Conservation (phyloP, 345 rosid genomes). For the Sonneratia caseolaris region DNA sequence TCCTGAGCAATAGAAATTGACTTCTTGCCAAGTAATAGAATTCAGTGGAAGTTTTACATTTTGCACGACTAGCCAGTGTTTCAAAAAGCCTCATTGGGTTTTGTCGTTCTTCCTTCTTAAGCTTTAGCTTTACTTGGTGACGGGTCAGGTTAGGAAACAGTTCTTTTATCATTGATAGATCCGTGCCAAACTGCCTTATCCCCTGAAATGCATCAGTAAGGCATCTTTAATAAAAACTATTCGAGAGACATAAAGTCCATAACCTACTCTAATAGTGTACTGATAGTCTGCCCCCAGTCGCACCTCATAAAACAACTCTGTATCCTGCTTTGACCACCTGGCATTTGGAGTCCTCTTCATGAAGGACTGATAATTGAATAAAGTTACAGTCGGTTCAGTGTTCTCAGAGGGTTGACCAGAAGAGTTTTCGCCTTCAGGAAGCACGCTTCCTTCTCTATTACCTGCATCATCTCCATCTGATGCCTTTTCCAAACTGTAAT, state of each 20-base stretch:
- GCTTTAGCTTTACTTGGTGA: constrained; percentile 62
- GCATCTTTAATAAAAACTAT: not conserved
- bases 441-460: constrained; percentile 26
- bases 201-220: constrained; percentile 30
- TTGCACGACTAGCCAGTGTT: constrained; percentile 44
- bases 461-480: constrained; percentile 25
- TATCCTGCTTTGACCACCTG: constrained; percentile 80
- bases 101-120: constrained; percentile 67
- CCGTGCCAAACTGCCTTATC: constrained; percentile 65
- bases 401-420: constrained; percentile 13
- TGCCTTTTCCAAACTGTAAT: constrained; percentile 29
- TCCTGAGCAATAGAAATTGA: not conserved
- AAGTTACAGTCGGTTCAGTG: constrained; percentile 12
- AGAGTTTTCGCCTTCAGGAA: constrained; percentile 22
- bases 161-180: constrained; percentile 61
- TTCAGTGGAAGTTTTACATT: constrained; percentile 26
- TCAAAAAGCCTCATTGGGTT: constrained; percentile 49
- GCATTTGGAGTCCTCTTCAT: constrained; percentile 50
- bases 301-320: constrained; percentile 77
- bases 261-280: not conserved
- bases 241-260: not conserved
- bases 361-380: constrained; percentile 56
- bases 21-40: not conserved
- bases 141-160: constrained; percentile 64
- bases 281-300: not conserved